Evolutionary conservation across 306 rosid genomes (phyloP).

Genomic region (Spatholobus suberectus): DNA sequence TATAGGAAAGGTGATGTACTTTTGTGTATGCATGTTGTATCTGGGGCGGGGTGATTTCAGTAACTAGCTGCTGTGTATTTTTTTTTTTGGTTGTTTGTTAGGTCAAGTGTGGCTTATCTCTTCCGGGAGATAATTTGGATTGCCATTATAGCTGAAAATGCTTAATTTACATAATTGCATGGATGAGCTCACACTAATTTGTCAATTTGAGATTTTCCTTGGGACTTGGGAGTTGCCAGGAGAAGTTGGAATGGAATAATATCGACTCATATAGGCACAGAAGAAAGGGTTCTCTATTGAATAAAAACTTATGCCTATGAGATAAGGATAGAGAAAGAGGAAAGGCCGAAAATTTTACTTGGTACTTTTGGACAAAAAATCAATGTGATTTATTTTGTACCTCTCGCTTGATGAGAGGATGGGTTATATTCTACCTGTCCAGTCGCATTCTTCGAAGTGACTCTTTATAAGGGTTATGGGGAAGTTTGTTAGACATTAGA

Average conservation of each 20-base stretch:
- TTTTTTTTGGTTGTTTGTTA: not conserved
- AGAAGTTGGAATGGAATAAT: not conserved
- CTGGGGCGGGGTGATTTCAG: not conserved
- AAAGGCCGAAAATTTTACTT: not conserved
- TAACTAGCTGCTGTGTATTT: conserved; percentile 1
- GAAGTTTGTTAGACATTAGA: not conserved
- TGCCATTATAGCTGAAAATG: not conserved
- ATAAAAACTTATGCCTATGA: not conserved
- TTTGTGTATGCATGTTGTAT: conserved; percentile 5
- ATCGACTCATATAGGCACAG: not conserved
- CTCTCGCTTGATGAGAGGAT: not conserved
- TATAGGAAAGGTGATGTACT: not conserved
- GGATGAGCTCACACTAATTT: not conserved
- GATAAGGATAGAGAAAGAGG: not conserved
- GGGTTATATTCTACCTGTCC: not conserved
- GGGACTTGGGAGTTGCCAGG: not conserved
- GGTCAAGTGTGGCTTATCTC: conserved; percentile 6
- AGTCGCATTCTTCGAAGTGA: not conserved
- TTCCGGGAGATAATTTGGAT: conserved; percentile 2
- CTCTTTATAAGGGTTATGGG: conserved; percentile 8
- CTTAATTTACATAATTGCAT: not conserved
- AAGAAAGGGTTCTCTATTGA: not conserved
- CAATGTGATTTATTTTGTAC: conserved; percentile 16
- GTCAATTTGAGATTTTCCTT: not conserved
- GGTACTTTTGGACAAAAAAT: not conserved